Percentiles rank a stretch among this genome's conserved stretches.
Conservation (phyloP, 129 eudicot genomes). For the carrot (Daucus carota) region DNA sequence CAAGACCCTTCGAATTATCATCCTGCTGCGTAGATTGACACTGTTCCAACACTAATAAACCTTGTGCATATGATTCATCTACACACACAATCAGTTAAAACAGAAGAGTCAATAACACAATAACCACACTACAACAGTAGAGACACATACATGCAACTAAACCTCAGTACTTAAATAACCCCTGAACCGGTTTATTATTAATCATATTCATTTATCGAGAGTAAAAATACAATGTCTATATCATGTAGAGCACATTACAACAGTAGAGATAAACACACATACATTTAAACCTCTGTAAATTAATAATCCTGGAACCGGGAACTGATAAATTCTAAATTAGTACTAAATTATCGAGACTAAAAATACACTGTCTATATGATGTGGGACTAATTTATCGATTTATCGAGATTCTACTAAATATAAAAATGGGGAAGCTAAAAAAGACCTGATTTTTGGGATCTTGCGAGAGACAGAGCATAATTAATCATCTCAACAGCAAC, state of each 20-base stretch:
- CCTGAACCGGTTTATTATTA: neutral
- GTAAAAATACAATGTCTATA: no score
- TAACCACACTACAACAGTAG: neutral
- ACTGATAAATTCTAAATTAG: no score
- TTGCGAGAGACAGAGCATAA: slow-evolving; percentile 71
- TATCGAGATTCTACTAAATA: neutral
- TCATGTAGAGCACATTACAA: no score
- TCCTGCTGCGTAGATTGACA: slow-evolving; percentile 64
- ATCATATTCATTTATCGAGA: neutral
- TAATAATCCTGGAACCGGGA: no score
- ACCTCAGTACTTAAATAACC: neutral
- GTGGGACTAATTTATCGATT: neutral
- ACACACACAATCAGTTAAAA: slow-evolving; percentile 12
- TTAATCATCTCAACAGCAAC: slow-evolving; percentile 68
- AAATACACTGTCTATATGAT: neutral
- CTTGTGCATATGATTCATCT: slow-evolving; percentile 78
- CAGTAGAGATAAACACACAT: no score
- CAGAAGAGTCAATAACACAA: neutral
- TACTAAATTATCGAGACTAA: neutral
- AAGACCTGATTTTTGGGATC: slow-evolving; percentile 70
- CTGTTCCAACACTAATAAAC: slow-evolving; percentile 70
- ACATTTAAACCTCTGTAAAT: no score
- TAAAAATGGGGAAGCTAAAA: neutral
- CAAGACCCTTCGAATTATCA: slow-evolving; percentile 54
- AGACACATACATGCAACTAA: neutral